Percentiles rank a stretch among this genome's conserved stretches.
Conservation (phyloP, 805 yeast genomes). For the Clavispora carvajalis region DNA sequence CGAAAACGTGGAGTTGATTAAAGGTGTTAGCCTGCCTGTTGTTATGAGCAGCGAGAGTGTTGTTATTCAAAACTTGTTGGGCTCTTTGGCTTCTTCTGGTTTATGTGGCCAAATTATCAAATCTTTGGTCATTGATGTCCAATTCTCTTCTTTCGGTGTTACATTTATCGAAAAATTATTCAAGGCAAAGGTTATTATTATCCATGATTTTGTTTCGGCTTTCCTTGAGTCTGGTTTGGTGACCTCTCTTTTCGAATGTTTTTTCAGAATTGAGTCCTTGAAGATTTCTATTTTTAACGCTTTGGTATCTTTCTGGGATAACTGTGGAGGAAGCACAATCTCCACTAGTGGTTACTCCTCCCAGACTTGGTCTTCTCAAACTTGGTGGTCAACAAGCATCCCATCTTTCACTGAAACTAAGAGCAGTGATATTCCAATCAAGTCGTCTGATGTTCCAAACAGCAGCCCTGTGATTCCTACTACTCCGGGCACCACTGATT, state of each 20-base stretch:
- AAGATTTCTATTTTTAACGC: slow-evolving; percentile 37
- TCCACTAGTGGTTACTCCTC: slow-evolving; percentile 17
- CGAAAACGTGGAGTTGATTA: slow-evolving; percentile 3
- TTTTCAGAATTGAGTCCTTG: slow-evolving; percentile 34
- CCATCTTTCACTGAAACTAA: slow-evolving; percentile 16
- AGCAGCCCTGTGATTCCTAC: neutral
- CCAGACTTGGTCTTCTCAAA: slow-evolving; percentile 19
- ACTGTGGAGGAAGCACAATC: slow-evolving; percentile 29
- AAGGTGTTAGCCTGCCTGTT: slow-evolving; percentile 1
- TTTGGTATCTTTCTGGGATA: slow-evolving; percentile 37
- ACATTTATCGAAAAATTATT: slow-evolving; percentile 28
- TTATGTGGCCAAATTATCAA: slow-evolving; percentile 35
- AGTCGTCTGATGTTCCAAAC: neutral
- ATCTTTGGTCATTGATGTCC: slow-evolving; percentile 31
- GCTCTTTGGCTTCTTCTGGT: slow-evolving; percentile 39
- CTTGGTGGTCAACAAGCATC: slow-evolving; percentile 22
- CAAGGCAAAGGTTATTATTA: slow-evolving; percentile 23
- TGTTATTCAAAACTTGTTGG: slow-evolving; percentile 30
- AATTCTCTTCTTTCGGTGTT: slow-evolving; percentile 36
- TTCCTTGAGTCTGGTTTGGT: slow-evolving; percentile 33
- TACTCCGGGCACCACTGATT: neutral
- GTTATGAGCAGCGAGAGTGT: slow-evolving; percentile 12
- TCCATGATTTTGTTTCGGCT: slow-evolving; percentile 24
- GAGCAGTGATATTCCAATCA: neutral
- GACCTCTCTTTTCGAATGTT: slow-evolving; percentile 31